Evolutionary conservation across 495 filamentous ascomycete genomes (phyloP).

Genomic region (Evernia prunastri): DNA sequence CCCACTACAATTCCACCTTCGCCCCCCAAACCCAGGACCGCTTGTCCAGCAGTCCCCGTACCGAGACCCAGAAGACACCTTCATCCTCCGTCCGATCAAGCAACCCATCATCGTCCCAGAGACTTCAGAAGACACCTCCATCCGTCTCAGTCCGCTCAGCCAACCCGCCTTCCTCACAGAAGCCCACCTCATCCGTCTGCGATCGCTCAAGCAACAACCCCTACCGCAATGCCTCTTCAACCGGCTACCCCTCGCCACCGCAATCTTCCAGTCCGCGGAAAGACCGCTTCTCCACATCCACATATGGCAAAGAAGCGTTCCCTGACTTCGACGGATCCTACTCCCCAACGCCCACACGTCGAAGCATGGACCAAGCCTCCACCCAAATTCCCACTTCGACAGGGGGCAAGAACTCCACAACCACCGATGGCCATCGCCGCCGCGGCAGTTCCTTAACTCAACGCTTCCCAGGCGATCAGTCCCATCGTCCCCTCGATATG

Average conservation of each 20-base stretch:
- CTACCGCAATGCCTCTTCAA: slow-evolving; percentile 32
- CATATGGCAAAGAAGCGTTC: slow-evolving; percentile 30
- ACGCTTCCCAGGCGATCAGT: slow-evolving; percentile 55
- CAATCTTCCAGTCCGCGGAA: slow-evolving; percentile 29
- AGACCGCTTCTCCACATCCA: slow-evolving; percentile 28
- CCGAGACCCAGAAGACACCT: slow-evolving; percentile 16
- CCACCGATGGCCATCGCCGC: slow-evolving; percentile 14
- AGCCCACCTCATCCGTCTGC: slow-evolving; percentile 15
- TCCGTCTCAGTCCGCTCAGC: slow-evolving; percentile 9
- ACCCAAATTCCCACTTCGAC: slow-evolving; percentile 29
- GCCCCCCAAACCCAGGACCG: slow-evolving; percentile 15
- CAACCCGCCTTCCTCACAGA: slow-evolving; percentile 9
- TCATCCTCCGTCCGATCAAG: slow-evolving; percentile 18
- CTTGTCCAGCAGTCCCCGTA: slow-evolving; percentile 20
- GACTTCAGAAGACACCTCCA: slow-evolving; percentile 7
- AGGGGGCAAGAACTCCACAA: slow-evolving; percentile 19
- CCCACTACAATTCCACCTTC: slow-evolving; percentile 37
- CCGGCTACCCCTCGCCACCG: slow-evolving; percentile 29
- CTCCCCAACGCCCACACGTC: slow-evolving; percentile 25
- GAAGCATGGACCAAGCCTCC: slow-evolving; percentile 21
- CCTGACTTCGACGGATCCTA: slow-evolving; percentile 20
- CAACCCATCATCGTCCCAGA: neutral
- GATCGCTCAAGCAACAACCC: slow-evolving; percentile 35
- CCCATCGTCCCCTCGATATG: slow-evolving; percentile 55
- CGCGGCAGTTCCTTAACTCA: slow-evolving; percentile 47